Evolutionary conservation across 1,284 basidiomycete genomes (phyloP).

Genomic region (Pulchroboletus neoregius): DNA sequence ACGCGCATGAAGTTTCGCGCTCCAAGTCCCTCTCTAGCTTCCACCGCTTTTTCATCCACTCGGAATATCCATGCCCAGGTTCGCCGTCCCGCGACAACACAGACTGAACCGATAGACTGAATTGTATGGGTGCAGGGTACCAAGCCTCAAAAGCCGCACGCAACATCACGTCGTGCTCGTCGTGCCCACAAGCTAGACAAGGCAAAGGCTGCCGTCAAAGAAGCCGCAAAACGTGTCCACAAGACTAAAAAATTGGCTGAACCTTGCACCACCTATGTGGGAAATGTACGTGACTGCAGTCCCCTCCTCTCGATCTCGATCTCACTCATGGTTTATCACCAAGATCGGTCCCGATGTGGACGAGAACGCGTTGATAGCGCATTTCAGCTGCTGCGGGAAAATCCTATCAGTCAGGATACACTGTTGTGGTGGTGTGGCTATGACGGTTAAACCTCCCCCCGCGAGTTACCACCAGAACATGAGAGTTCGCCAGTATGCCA

Average conservation of each 20-base stretch:
- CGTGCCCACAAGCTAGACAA: conserved; percentile 19
- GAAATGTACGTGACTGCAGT: conserved; percentile 46
- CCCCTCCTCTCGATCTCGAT: background rate
- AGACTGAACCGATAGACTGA: background rate
- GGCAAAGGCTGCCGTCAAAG: conserved; percentile 16
- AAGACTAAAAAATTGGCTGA: conserved; percentile 9
- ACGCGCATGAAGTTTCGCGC: conserved; percentile 20
- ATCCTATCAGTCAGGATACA: conserved; percentile 44
- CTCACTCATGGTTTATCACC: conserved; percentile 10
- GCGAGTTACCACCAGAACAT: conserved; percentile 27
- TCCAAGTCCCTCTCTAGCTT: conserved; percentile 19
- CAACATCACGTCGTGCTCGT: conserved; percentile 12
- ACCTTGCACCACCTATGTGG: conserved; percentile 47
- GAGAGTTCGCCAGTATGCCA: conserved; percentile 48
- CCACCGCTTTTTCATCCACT: conserved; percentile 1
- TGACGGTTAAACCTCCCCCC: conserved; percentile 31
- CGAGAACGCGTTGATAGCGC: conserved; percentile 33
- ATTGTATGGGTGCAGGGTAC: background rate
- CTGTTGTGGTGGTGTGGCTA: conserved; percentile 43
- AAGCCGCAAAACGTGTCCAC: conserved; percentile 22
- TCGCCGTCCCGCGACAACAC: conserved; percentile 2
- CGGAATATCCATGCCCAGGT: conserved; percentile 9
- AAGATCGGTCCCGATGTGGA: conserved; percentile 36
- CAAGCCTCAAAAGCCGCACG: conserved; percentile 10
- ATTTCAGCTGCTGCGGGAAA: conserved; percentile 44